These are phyloP conservation scores for Epichloe glyceriae DNA, from an alignment of 2,329 filamentous ascomycete genomes.

Conservation along the genomic window DNA sequence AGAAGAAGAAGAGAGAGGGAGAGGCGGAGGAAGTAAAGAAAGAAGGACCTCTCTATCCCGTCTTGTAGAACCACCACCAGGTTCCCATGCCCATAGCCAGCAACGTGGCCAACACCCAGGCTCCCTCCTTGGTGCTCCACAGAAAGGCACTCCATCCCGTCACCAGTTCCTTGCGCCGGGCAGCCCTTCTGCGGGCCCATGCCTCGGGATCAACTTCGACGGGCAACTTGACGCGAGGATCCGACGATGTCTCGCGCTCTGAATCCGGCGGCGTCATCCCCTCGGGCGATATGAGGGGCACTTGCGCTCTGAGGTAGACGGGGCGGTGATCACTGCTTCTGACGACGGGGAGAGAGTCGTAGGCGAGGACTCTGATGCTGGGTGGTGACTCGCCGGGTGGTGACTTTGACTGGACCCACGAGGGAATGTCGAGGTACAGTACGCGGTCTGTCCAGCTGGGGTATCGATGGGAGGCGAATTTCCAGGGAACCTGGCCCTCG, in stretches of 20 bases:
- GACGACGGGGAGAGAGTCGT: constrained; percentile 65
- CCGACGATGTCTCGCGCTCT: constrained; percentile 10
- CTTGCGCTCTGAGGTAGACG: constrained; percentile 57
- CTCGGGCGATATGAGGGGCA: constrained; percentile 43
- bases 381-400: constrained; percentile 9
- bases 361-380: constrained; percentile 44
- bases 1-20: too few species aligned
- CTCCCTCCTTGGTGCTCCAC: constrained; percentile 40
- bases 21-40: too few species aligned
- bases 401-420: constrained; percentile 31
- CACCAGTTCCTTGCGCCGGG: constrained; percentile 31
- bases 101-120: constrained; percentile 29
- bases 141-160: constrained; percentile 43
- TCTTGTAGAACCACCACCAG: constrained; percentile 34
- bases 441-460: constrained; percentile 92
- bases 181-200: constrained; percentile 37
- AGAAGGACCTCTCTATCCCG: constrained; percentile 1
- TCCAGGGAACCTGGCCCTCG: constrained; percentile 38
- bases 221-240: constrained; percentile 34
- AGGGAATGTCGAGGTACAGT: constrained; percentile 55
- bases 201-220: constrained; percentile 40
- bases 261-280: constrained; percentile 24
- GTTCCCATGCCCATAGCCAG: constrained; percentile 27
- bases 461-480: constrained; percentile 72
- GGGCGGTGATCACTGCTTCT: constrained; percentile 79